phyloP scores from a whole-genome alignment of 176 grass and related monocot genomes.

The Cenchrus purpureus region DNA sequence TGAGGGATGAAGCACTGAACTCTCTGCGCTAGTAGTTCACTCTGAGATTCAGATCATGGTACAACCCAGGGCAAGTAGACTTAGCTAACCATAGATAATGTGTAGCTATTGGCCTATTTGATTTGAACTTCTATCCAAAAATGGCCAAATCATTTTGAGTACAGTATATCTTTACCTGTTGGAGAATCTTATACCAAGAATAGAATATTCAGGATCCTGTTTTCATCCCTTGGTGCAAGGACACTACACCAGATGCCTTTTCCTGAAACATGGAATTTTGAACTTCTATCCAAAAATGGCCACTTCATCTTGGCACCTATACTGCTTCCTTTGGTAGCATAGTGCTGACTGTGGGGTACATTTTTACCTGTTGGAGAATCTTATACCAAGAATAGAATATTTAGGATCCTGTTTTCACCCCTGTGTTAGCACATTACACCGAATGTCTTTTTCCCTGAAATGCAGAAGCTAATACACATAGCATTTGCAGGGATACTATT shows the following conservation, averaged over 20 bases:
- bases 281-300: not conserved
- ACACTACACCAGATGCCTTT: not conserved
- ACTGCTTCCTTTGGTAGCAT: not conserved
- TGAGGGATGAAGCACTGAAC: not conserved
- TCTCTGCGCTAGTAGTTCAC: slow-evolving; percentile 28
- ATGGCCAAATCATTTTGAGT: no score
- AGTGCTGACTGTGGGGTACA: not conserved
- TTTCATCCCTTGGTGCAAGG: not conserved
- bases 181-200: not conserved
- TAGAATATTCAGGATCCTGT: not conserved
- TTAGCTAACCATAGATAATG: not conserved
- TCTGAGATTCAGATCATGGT: not conserved
- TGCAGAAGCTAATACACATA: slow-evolving; percentile 6
- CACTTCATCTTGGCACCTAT: not conserved
- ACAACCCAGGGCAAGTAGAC: not conserved
- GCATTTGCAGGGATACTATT: slow-evolving; percentile 67
- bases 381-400: not conserved
- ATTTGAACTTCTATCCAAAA: no score
- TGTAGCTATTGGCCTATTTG: not conserved
- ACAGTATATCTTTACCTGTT: not conserved
- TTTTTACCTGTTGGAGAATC: not conserved
- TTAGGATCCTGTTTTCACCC: slow-evolving; percentile 2
- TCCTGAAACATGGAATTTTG: not conserved
- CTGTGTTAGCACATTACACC: not conserved
- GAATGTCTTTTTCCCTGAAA: not conserved